Evolutionary conservation across 768 basidiomycete species (phyloP).

Genomic region (Lactarius indigo): DNA sequence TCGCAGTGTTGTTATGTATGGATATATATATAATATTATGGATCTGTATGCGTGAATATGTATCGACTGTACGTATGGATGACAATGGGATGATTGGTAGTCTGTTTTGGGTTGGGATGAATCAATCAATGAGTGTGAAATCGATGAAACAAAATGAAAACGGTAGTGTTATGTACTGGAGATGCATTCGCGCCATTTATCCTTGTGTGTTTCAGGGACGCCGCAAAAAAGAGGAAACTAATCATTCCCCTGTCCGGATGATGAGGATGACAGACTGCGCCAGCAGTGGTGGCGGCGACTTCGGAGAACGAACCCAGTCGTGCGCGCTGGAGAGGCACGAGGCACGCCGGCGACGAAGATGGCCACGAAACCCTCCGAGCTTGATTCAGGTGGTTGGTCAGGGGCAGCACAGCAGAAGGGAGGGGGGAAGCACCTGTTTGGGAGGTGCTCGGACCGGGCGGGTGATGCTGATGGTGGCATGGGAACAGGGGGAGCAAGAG

Average conservation of each 20-base stretch:
- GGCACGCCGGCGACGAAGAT: neutral
- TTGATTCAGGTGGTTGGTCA: neutral
- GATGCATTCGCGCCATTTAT: neutral
- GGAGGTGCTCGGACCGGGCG: neutral
- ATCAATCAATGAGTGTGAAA: constrained; percentile 5
- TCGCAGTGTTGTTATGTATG: neutral
- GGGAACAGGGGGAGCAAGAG: neutral
- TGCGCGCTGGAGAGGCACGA: neutral
- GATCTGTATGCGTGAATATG: neutral
- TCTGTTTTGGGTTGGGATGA: neutral
- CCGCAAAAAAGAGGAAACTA: neutral
- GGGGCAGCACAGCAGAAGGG: neutral
- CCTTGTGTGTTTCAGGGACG: neutral
- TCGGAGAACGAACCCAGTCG: neutral
- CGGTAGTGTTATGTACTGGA: neutral
- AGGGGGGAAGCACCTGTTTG: neutral
- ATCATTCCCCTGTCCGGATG: neutral
- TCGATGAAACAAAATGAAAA: neutral
- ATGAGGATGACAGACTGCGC: neutral
- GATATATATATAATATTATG: neutral
- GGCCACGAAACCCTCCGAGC: neutral
- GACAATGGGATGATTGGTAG: neutral
- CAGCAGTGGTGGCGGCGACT: neutral
- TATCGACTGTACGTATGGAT: neutral
- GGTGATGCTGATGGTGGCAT: neutral